phyloP scores from a whole-genome alignment of 371 early-diverging fungal genomes.

The Amoeboradix gromovi region DNA sequence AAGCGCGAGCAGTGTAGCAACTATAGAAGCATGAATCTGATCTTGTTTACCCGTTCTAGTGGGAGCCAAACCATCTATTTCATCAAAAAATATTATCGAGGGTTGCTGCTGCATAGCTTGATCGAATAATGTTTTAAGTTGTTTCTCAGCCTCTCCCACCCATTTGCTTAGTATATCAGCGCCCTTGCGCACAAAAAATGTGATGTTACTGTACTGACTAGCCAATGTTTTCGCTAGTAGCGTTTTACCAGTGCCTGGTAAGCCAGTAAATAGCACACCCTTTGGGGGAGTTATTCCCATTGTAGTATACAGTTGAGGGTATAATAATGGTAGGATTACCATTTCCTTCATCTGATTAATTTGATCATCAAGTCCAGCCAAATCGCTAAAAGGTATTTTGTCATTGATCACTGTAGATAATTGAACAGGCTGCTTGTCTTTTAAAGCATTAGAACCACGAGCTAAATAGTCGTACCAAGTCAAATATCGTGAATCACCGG shows the following conservation, averaged over 20 bases:
- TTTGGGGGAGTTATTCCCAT: slow-evolving; percentile 29
- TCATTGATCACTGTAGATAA: slow-evolving; percentile 1
- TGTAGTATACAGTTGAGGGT: slow-evolving; percentile 31
- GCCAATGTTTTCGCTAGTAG: slow-evolving; percentile 38
- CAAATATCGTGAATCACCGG: background rate
- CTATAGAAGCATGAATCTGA: slow-evolving; percentile 31
- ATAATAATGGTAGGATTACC: slow-evolving; percentile 47
- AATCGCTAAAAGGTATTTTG: slow-evolving; percentile 11
- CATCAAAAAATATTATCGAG: slow-evolving; percentile 30
- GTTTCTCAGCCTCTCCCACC: slow-evolving; percentile 48
- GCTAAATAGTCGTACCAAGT: background rate
- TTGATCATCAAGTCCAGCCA: slow-evolving; percentile 12
- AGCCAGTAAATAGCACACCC: slow-evolving; percentile 24
- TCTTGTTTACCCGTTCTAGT: slow-evolving; percentile 27
- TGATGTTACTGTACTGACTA: slow-evolving; percentile 12
- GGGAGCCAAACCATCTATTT: slow-evolving; percentile 33
- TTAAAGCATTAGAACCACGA: slow-evolving; percentile 2
- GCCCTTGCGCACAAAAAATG: slow-evolving; percentile 43
- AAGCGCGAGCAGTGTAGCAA: slow-evolving; percentile 32
- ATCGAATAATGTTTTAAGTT: slow-evolving; percentile 31
- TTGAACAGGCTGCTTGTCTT: slow-evolving; percentile 5
- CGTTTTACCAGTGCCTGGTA: slow-evolving; percentile 30
- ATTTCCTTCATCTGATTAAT: slow-evolving; percentile 28
- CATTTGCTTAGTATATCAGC: slow-evolving; percentile 47
- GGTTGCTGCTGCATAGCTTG: slow-evolving; percentile 24